Conservation (phyloP, 1,284 basidiomycete genomes). For the Hemileia vastatrix region DNA sequence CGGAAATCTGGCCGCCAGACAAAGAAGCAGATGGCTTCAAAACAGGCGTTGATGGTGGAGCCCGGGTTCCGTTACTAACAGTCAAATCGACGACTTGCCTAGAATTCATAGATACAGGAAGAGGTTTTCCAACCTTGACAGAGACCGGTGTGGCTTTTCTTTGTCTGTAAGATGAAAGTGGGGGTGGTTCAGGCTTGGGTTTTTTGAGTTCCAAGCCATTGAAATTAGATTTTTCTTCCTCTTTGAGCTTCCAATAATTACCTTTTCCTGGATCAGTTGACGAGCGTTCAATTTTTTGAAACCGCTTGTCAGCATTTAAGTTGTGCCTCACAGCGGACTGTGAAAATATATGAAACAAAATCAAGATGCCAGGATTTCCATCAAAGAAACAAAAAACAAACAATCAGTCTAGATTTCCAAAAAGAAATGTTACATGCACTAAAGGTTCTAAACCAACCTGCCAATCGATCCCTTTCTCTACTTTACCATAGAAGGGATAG, state of each 20-base stretch:
- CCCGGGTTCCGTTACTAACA: not conserved
- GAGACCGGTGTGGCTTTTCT: too few species aligned
- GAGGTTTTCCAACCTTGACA: not conserved
- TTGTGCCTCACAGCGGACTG: slow-evolving; percentile 21
- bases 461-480: slow-evolving; percentile 19
- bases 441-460: slow-evolving; percentile 12
- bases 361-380: not conserved
- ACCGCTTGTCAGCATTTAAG: slow-evolving; percentile 19
- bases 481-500: slow-evolving; percentile 15
- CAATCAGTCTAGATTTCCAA: not conserved
- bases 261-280: slow-evolving; percentile 18
- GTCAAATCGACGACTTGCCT: not conserved
- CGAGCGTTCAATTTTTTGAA: slow-evolving; percentile 12
- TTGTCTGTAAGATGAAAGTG: not conserved
- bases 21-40: not conserved
- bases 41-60: not conserved
- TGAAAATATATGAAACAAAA: not conserved
- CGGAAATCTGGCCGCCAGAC: too few species aligned
- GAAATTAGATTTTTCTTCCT: slow-evolving; percentile 14
- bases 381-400: not conserved
- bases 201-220: slow-evolving; percentile 9
- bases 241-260: slow-evolving; percentile 16
- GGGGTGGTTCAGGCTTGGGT: not conserved
- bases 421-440: not conserved
- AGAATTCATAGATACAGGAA: not conserved